phyloP scores from a whole-genome alignment of 495 filamentous ascomycete species.

The Aspergillus indologenus region DNA sequence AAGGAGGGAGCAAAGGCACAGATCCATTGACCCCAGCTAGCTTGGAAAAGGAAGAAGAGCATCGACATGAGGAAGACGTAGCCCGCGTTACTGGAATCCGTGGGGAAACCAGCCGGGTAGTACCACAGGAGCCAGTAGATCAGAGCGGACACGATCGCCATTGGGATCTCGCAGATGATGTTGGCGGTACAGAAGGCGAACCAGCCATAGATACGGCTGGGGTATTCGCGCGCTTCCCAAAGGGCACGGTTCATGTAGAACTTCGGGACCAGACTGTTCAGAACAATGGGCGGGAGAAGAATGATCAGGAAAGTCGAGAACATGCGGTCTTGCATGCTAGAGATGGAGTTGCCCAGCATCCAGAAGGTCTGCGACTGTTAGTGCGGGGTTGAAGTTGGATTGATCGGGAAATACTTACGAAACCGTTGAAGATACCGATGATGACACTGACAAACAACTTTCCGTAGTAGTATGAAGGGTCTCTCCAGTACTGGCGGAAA shows the following conservation, averaged over 20 bases:
- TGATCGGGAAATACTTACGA: slow-evolving; percentile 28
- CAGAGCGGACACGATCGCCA: slow-evolving; percentile 56
- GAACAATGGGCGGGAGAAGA: slow-evolving; percentile 66
- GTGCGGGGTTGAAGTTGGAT: neutral
- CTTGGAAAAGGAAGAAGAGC: slow-evolving; percentile 76
- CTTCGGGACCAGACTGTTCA: slow-evolving; percentile 79
- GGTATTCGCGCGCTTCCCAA: slow-evolving; percentile 74
- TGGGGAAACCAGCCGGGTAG: slow-evolving; percentile 68
- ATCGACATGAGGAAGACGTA: slow-evolving; percentile 84
- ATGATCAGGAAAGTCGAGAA: slow-evolving; percentile 76
- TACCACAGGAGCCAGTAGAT: slow-evolving; percentile 82
- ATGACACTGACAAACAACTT: slow-evolving; percentile 70
- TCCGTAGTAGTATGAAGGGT: slow-evolving; percentile 69
- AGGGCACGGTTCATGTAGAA: slow-evolving; percentile 76
- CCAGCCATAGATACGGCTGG: slow-evolving; percentile 78
- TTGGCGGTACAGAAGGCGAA: slow-evolving; percentile 76
- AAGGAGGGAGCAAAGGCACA: slow-evolving; percentile 76
- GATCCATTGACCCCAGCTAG: slow-evolving; percentile 81
- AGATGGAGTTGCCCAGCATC: slow-evolving; percentile 61
- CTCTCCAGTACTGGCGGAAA: slow-evolving; percentile 69
- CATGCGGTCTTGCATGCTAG: slow-evolving; percentile 77
- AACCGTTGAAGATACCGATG: slow-evolving; percentile 74
- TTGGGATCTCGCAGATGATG: slow-evolving; percentile 73
- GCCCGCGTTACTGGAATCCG: slow-evolving; percentile 60
- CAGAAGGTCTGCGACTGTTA: slow-evolving; percentile 59